These are phyloP conservation scores for Polyporus arcularius DNA, from an alignment of 768 basidiomycete species.

Conservation along the genomic window DNA sequence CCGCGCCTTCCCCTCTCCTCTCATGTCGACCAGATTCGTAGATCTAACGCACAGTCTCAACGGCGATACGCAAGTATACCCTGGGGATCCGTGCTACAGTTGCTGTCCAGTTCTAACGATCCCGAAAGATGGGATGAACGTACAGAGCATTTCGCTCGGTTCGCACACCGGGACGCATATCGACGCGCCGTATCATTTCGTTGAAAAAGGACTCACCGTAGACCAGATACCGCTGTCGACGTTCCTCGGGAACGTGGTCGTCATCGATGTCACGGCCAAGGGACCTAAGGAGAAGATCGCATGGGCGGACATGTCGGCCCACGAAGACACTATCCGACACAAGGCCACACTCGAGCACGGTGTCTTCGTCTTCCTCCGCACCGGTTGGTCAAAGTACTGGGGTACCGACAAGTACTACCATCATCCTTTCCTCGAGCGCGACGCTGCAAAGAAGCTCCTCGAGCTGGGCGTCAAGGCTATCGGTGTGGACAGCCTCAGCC, in stretches of 20 bases:
- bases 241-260: constrained; percentile 58
- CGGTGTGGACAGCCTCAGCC: constrained; percentile 65
- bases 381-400: constrained; percentile 58
- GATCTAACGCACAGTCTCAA: constrained; percentile 58
- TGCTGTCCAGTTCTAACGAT: constrained; percentile 44
- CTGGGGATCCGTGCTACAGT: constrained; percentile 55
- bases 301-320: constrained; percentile 51
- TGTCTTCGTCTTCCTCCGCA: constrained; percentile 56
- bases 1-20: neutral
- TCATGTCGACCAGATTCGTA: constrained; percentile 29
- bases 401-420: constrained; percentile 54
- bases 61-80: constrained; percentile 48
- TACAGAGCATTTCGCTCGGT: constrained; percentile 53
- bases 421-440: constrained; percentile 62
- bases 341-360: constrained; percentile 25
- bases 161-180: constrained; percentile 80
- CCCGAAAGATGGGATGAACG: constrained; percentile 47
- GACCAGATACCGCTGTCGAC: constrained; percentile 55
- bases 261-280: constrained; percentile 96
- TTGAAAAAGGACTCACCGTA: constrained; percentile 54
- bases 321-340: constrained; percentile 58
- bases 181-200: constrained; percentile 76
- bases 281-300: constrained; percentile 88
- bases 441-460: constrained; percentile 51
- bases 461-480: constrained; percentile 54